phyloP scores from a whole-genome alignment of 1,284 basidiomycete genomes.

The Coniferiporia weirii region DNA sequence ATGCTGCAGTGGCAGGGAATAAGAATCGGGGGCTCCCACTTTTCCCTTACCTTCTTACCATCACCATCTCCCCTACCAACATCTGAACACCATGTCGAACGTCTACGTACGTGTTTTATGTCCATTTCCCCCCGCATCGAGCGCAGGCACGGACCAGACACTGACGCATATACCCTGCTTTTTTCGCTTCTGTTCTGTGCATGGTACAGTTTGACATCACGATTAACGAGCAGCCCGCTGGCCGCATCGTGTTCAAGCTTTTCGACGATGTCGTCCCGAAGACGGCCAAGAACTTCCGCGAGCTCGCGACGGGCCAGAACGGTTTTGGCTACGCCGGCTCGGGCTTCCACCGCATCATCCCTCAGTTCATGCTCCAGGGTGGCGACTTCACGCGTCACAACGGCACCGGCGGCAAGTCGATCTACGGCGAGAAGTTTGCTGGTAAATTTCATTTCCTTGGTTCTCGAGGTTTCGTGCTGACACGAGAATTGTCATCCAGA shows the following conservation, averaged over 20 bases:
- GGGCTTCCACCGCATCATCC: slow-evolving; percentile 83
- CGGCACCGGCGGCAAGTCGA: slow-evolving; percentile 86
- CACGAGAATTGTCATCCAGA: slow-evolving; percentile 41
- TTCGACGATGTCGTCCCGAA: slow-evolving; percentile 65
- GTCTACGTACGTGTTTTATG: slow-evolving; percentile 10
- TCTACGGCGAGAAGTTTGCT: slow-evolving; percentile 80
- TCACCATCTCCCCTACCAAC: slow-evolving; percentile 7
- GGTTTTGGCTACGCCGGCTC: slow-evolving; percentile 63
- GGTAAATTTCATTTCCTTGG: slow-evolving; percentile 38
- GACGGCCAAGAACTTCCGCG: slow-evolving; percentile 79
- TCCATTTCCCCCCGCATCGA: neutral
- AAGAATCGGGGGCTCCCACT: neutral
- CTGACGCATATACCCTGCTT: slow-evolving; percentile 17
- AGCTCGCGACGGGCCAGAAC: slow-evolving; percentile 77
- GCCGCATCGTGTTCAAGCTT: slow-evolving; percentile 72
- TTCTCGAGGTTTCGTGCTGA: neutral
- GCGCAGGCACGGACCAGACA: neutral
- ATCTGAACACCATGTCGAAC: slow-evolving; percentile 13
- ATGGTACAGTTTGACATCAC: slow-evolving; percentile 71
- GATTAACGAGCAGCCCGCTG: slow-evolving; percentile 62
- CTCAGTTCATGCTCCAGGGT: slow-evolving; percentile 84
- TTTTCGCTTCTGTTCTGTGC: slow-evolving; percentile 13
- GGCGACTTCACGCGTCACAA: slow-evolving; percentile 72
- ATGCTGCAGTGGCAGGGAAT: neutral
- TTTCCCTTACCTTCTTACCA: slow-evolving; percentile 6